Evolutionary conservation across 75 land plant species (phyloP).

Genomic region (Adiantum capillusveneris): DNA sequence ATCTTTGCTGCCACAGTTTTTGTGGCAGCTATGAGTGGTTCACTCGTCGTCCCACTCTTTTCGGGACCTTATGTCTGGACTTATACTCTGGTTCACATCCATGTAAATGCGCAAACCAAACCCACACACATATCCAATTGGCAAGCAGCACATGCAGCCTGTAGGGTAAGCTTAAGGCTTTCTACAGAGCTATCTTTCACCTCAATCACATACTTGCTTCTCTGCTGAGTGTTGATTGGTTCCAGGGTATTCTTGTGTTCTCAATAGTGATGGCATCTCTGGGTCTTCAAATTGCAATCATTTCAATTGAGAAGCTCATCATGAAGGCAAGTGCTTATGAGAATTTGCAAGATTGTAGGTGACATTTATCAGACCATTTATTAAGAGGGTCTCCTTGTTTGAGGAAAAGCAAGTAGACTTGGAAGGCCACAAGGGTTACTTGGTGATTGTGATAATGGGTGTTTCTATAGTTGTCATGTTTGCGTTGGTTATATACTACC

Average conservation of each 20-base stretch:
- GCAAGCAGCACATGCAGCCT: slow-evolving; percentile 26
- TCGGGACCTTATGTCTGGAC: slow-evolving; percentile 19
- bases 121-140: slow-evolving; percentile 21
- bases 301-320: slow-evolving; percentile 6
- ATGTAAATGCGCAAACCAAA: slow-evolving; percentile 13
- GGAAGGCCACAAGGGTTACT: slow-evolving; percentile 5
- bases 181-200: too few species aligned
- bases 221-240: too few species aligned
- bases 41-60: slow-evolving; percentile 25
- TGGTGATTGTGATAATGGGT: slow-evolving; percentile 24
- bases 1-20: slow-evolving; percentile 15
- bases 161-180: too few species aligned
- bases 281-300: slow-evolving; percentile 16
- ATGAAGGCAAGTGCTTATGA: slow-evolving; percentile 3
- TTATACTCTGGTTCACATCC: slow-evolving; percentile 15
- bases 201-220: too few species aligned
- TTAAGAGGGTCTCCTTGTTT: too few species aligned
- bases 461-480: slow-evolving; percentile 12
- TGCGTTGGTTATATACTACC: slow-evolving; percentile 9
- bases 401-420: slow-evolving; percentile 14
- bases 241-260: slow-evolving; percentile 23
- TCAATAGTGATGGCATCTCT: slow-evolving; percentile 30
- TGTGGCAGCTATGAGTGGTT: slow-evolving; percentile 15
- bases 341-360: too few species aligned
- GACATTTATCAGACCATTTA: too few species aligned